Percentiles rank a stretch among this genome's conserved stretches.
These are phyloP conservation scores for Ogataea methanolica DNA, from an alignment of 805 yeast genomes.

Conservation along the genomic window DNA sequence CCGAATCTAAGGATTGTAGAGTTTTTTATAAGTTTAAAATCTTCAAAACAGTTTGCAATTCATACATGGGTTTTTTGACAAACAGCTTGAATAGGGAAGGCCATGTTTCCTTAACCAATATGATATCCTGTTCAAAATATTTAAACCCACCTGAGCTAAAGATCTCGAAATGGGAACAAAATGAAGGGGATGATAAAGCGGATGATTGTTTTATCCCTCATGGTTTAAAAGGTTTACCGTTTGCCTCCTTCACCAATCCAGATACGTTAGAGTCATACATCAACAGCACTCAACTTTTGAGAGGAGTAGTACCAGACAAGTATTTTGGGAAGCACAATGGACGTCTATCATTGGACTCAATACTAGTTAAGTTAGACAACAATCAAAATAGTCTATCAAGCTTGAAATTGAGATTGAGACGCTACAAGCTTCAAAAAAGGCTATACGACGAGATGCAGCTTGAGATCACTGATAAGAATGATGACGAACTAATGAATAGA, in stretches of 20 bases:
- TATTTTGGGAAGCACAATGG: neutral
- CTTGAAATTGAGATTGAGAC: conserved; percentile 13
- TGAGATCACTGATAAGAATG: conserved; percentile 1
- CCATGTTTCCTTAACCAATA: conserved; percentile 15
- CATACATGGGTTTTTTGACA: conserved; percentile 19
- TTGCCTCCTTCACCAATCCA: conserved; percentile 25
- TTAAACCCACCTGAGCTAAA: conserved; percentile 8
- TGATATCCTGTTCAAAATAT: conserved; percentile 21
- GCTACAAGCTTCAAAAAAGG: conserved; percentile 10
- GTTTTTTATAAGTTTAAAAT: conserved; percentile 25
- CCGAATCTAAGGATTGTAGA: conserved; percentile 25
- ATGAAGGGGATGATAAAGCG: neutral
- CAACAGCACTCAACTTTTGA: conserved; percentile 30
- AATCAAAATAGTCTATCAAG: conserved; percentile 25
- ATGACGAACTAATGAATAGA: conserved; percentile 4
- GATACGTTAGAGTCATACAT: conserved; percentile 24
- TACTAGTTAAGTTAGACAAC: neutral
- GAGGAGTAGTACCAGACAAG: conserved; percentile 31
- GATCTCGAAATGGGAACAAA: neutral
- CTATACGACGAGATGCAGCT: neutral
- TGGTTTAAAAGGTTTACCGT: conserved; percentile 20
- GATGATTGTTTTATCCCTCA: conserved; percentile 12
- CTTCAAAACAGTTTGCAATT: conserved; percentile 25
- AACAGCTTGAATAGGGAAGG: conserved; percentile 15
- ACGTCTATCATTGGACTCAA: conserved; percentile 1